A percentile compares a stretch with the other conserved stretches of the same genome.
These are phyloP conservation scores for Rhizoclosmatium globosum DNA, from an alignment of 192 early-diverging fungal species.

Conservation along the genomic window DNA sequence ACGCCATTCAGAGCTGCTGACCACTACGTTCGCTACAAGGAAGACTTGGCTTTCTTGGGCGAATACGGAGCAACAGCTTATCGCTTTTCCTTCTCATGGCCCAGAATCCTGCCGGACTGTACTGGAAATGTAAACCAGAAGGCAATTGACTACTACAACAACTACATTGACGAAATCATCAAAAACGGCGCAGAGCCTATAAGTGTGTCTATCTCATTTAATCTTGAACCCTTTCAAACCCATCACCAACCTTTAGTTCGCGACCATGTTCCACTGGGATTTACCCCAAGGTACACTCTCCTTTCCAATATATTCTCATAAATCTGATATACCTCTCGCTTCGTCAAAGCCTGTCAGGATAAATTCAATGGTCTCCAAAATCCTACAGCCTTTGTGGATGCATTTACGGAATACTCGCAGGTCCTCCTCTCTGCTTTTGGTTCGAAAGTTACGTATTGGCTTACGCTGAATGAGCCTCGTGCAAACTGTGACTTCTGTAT, in stretches of 20 bases:
- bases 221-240: too few species aligned
- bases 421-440: conserved; percentile 42
- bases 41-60: conserved; percentile 41
- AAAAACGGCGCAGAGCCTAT: conserved; percentile 40
- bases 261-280: conserved; percentile 49
- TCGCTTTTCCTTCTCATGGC: conserved; percentile 49
- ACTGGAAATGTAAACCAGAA: conserved; percentile 40
- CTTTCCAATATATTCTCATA: not conserved
- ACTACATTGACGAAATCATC: conserved; percentile 40
- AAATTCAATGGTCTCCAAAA: conserved; percentile 32
- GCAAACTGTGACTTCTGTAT: conserved; percentile 46
- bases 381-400: conserved; percentile 33
- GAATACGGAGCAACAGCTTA: conserved; percentile 40
- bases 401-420: conserved; percentile 45
- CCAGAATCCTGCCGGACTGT: conserved; percentile 47
- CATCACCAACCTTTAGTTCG: too few species aligned
- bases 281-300: conserved; percentile 21
- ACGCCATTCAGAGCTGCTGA: conserved; percentile 30
- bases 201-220: too few species aligned
- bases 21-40: conserved; percentile 36
- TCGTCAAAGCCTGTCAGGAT: conserved; percentile 42
- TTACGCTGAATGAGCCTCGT: conserved; percentile 50
- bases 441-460: conserved; percentile 35
- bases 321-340: not conserved
- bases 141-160: conserved; percentile 41